Evolutionary conservation across 129 eudicot species (phyloP).

Genomic region (Artemisia tridentata): DNA sequence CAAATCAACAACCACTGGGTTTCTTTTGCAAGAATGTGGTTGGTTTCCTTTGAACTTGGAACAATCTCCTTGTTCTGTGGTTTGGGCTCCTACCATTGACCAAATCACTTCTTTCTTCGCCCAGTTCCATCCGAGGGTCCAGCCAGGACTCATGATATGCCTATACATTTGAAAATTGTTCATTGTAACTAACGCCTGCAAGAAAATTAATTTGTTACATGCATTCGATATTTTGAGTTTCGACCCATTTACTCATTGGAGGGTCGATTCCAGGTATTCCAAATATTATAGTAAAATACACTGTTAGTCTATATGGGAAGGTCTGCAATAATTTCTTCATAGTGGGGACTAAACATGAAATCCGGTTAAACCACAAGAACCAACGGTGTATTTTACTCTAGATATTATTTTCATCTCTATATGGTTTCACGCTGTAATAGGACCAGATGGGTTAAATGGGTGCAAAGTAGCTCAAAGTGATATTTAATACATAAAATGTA

Average conservation of each 20-base stretch:
- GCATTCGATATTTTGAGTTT: neutral
- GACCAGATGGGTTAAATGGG: too few species aligned
- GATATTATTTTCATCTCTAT: too few species aligned
- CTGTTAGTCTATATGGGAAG: too few species aligned
- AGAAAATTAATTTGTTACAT: neutral
- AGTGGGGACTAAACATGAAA: too few species aligned
- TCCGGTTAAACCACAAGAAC: too few species aligned
- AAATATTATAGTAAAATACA: too few species aligned
- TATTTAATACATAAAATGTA: too few species aligned
- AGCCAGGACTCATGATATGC: constrained; percentile 75
- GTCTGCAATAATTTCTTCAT: too few species aligned
- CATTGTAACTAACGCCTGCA: constrained; percentile 75
- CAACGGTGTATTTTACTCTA: too few species aligned
- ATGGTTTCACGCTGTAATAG: too few species aligned
- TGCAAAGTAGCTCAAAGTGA: too few species aligned
- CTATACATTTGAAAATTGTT: constrained; percentile 82
- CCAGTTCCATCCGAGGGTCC: constrained; percentile 85
- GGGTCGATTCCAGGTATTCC: neutral
- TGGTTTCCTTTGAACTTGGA: constrained; percentile 70
- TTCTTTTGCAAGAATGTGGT: constrained; percentile 74
- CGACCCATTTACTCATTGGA: neutral
- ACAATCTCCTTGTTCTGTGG: constrained; percentile 86
- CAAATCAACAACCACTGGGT: constrained; percentile 70
- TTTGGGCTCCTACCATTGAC: constrained; percentile 88
- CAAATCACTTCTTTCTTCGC: constrained; percentile 82